Evolutionary conservation across 2,329 filamentous ascomycete species (phyloP).

Genomic region (Lachnellula cervina): DNA sequence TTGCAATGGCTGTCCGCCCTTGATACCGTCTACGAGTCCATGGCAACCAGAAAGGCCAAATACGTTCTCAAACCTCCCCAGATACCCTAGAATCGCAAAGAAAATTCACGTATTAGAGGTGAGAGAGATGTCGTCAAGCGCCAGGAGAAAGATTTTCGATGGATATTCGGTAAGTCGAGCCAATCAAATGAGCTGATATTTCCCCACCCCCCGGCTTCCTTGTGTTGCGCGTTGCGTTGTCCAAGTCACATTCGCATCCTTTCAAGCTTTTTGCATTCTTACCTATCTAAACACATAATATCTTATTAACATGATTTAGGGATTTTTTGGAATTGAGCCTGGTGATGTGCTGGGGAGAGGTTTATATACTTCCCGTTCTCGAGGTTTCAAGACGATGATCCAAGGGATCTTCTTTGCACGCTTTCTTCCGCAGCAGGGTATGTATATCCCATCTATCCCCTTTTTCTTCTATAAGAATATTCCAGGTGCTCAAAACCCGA

Average conservation of each 20-base stretch:
- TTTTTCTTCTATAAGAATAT: background rate
- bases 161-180: background rate
- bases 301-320: background rate
- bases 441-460: slow-evolving; percentile 5
- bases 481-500: background rate
- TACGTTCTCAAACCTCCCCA: background rate
- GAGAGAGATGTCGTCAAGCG: too few species aligned
- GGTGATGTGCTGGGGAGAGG: background rate
- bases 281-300: too few species aligned
- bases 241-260: too few species aligned
- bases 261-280: too few species aligned
- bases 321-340: background rate
- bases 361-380: background rate
- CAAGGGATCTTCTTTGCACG: slow-evolving; percentile 67
- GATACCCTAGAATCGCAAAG: background rate
- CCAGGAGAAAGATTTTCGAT: background rate
- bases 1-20: too few species aligned
- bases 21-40: too few species aligned
- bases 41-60: too few species aligned
- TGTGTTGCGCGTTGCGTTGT: too few species aligned
- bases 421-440: slow-evolving; percentile 63
- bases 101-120: background rate
- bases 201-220: too few species aligned
- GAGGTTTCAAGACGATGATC: slow-evolving; percentile 46
- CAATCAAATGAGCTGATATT: background rate